These are phyloP conservation scores for Circinella umbellata DNA, from an alignment of 371 early-diverging fungal species.

Conservation along the genomic window DNA sequence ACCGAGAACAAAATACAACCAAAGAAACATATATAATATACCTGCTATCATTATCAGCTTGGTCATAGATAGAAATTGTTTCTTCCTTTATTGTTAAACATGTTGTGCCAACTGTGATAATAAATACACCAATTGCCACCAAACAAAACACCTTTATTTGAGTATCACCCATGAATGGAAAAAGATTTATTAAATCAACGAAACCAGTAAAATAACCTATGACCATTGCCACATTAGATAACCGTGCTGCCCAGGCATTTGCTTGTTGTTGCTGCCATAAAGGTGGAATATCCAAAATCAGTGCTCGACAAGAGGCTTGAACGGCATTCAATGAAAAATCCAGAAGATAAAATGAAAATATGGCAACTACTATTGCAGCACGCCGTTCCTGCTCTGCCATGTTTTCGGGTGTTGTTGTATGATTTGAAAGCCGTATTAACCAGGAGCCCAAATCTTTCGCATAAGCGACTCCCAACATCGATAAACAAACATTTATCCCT, in stretches of 20 bases:
- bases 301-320: constrained; percentile 72
- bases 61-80: constrained; percentile 20
- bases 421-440: constrained; percentile 1
- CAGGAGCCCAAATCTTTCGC: constrained; percentile 53
- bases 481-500: constrained; percentile 56
- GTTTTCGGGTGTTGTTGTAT: constrained; percentile 6
- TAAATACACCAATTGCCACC: constrained; percentile 57
- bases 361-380: constrained; percentile 62
- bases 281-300: constrained; percentile 78
- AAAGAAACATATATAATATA: not conserved
- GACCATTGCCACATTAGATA: constrained; percentile 75
- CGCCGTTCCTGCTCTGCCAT: constrained; percentile 34
- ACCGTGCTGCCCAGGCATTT: constrained; percentile 76
- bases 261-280: constrained; percentile 71
- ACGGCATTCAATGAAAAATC: constrained; percentile 84
- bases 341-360: constrained; percentile 71
- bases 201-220: constrained; percentile 71
- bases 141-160: constrained; percentile 66
- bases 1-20: too few species aligned
- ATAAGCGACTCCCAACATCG: constrained; percentile 70
- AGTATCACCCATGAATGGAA: constrained; percentile 63
- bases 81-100: constrained; percentile 57
- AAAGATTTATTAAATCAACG: constrained; percentile 59
- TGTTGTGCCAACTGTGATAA: constrained; percentile 42
- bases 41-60: not conserved